Conservation (phyloP, 768 basidiomycete species). For the Phlebiopsis flavidoalba region DNA sequence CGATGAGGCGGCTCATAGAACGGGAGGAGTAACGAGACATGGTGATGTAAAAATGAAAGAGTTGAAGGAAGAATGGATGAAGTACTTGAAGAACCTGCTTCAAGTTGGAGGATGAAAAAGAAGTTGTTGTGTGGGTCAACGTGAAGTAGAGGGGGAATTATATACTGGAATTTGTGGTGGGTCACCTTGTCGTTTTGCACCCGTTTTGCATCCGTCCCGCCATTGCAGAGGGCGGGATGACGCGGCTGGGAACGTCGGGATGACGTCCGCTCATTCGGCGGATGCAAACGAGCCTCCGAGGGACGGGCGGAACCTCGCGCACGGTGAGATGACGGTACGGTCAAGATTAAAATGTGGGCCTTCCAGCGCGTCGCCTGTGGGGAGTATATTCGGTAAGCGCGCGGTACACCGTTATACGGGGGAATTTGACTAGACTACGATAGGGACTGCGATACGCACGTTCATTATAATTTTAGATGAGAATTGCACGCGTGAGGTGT, state of each 20-base stretch:
- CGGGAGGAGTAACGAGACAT: not conserved
- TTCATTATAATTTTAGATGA: not conserved
- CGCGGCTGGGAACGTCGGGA: not conserved
- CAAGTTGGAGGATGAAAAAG: not conserved
- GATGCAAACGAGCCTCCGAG: not conserved
- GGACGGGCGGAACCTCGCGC: not conserved
- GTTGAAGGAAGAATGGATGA: not conserved
- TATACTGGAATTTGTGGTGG: not conserved
- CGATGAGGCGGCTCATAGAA: not conserved
- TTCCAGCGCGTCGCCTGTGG: not conserved
- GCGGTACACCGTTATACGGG: not conserved
- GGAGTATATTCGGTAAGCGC: not conserved
- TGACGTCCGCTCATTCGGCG: not conserved
- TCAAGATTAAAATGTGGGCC: slow-evolving; percentile 1
- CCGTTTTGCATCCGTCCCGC: not conserved
- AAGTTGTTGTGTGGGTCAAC: too few species aligned
- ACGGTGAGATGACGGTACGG: not conserved
- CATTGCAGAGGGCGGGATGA: not conserved
- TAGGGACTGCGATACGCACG: not conserved
- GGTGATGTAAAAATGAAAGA: not conserved
- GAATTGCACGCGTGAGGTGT: not conserved
- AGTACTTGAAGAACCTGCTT: not conserved
- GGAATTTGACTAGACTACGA: not conserved
- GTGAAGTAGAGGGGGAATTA: not conserved
- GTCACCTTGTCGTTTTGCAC: not conserved